Evolutionary conservation across 129 eudicot species (phyloP).

Genomic region (Helianthus annuus): HanXRQr2.0-SUNRISE NC_035444.2:128784397-128784896

Average conservation of each 20-base stretch:
- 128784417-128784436: conserved; percentile 84
- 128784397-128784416: conserved; percentile 69
- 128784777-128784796: too few species aligned
- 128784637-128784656: conserved; percentile 85
- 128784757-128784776: conserved; percentile 9
- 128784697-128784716: conserved; percentile 58
- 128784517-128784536: not conserved
- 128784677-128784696: conserved; percentile 68
- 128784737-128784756: conserved; percentile 2
- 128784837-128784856: too few species aligned
- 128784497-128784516: not conserved
- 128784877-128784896: not conserved
- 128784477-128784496: conserved; percentile 75
- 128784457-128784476: conserved; percentile 59
- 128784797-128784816: too few species aligned
- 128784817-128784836: too few species aligned
- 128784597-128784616: conserved; percentile 76
- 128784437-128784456: conserved; percentile 68
- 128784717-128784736: conserved; percentile 29
- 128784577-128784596: conserved; percentile 80
- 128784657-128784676: conserved; percentile 69
- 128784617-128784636: conserved; percentile 71
- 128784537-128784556: not conserved
- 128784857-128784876: too few species aligned
- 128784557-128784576: conserved; percentile 39